Base-by-base conservation (phyloP, 441 rosid species). In the Aleurites moluccanus region DNA sequence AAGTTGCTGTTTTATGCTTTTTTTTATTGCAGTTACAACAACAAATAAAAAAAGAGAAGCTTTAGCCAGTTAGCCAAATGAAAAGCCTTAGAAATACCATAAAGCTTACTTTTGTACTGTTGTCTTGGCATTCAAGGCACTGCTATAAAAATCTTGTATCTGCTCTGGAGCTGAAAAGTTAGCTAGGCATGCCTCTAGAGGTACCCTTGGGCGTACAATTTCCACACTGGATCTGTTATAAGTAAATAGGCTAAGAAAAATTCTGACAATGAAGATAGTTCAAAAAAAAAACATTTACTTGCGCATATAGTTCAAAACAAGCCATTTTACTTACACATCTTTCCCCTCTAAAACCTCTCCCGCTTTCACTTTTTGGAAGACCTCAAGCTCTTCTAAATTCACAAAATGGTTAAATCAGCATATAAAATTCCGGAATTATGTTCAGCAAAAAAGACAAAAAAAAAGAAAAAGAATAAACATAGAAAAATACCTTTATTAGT, bases 141-240 rank as follows among this genome's bases (percentile, higher is more conserved):
- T 81, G 89, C 99, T 96, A 78, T 87, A 96, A 84, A 89, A 96
- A 61, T 89, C 96, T 45, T 81, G 86, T 78, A 96, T 87, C 75
- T 88, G 88, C 87, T 92, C 98, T 40, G 96, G 83, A 73, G 94
- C 90, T 74, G 93, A 85, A 85, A 90, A 93, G 79, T 77, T 89
- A 64, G 90, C 91, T 67, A 93, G 88, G 83, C 99, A 96, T 81
- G 99, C 96, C 85, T 90, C 92, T 78, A 93, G 82, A 78, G 98
- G 97, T 60, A 96, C 94, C 84, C 99, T 87, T 82, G 99, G 97
- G 47, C 99, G 97, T 75, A 96, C 90, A 70, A 92, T 85, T 84
- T 90, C 90, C 76, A 90, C 91, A 61, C 69, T 80, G 55, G 93
- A 80, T 83, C 97, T 90, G 91, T 79, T 76, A 69, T 53, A 77